These are phyloP conservation scores for Proliferodiscus dingleyae DNA, from an alignment of 2,329 filamentous ascomycete species.

Conservation along the genomic window DNA sequence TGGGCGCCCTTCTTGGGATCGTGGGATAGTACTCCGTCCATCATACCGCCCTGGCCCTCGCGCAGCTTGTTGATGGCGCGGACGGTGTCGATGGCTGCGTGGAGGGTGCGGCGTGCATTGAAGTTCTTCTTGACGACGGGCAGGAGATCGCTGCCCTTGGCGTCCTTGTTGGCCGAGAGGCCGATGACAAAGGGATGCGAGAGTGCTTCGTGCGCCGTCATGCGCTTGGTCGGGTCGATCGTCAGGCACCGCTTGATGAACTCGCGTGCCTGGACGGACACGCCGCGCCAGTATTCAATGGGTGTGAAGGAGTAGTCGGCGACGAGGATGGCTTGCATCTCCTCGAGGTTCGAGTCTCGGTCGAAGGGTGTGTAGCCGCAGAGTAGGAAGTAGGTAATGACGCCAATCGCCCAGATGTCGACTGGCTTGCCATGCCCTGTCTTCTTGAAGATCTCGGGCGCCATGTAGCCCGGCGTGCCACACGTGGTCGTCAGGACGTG, in stretches of 20 bases:
- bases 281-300: slow-evolving; percentile 92
- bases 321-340: slow-evolving; percentile 97
- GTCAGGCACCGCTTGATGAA: slow-evolving; percentile 92
- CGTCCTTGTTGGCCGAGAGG: slow-evolving; percentile 36
- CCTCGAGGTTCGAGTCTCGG: slow-evolving; percentile 93
- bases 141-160: slow-evolving; percentile 57
- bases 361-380: slow-evolving; percentile 99
- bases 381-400: slow-evolving; percentile 97
- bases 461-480: slow-evolving; percentile 98
- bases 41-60: slow-evolving; percentile 54
- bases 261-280: slow-evolving; percentile 78
- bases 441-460: slow-evolving; percentile 98
- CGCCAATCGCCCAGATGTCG: slow-evolving; percentile 96
- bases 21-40: slow-evolving; percentile 53
- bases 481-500: slow-evolving; percentile 97
- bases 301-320: slow-evolving; percentile 96
- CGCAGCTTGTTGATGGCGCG: slow-evolving; percentile 67
- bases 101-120: slow-evolving; percentile 63
- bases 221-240: slow-evolving; percentile 78
- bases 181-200: slow-evolving; percentile 61
- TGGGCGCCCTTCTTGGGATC: slow-evolving; percentile 43
- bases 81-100: slow-evolving; percentile 67
- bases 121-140: slow-evolving; percentile 72
- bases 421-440: slow-evolving; percentile 96
- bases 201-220: slow-evolving; percentile 81